Conservation (phyloP, 305 asterid genomes). For the Striga hermonthica region DNA sequence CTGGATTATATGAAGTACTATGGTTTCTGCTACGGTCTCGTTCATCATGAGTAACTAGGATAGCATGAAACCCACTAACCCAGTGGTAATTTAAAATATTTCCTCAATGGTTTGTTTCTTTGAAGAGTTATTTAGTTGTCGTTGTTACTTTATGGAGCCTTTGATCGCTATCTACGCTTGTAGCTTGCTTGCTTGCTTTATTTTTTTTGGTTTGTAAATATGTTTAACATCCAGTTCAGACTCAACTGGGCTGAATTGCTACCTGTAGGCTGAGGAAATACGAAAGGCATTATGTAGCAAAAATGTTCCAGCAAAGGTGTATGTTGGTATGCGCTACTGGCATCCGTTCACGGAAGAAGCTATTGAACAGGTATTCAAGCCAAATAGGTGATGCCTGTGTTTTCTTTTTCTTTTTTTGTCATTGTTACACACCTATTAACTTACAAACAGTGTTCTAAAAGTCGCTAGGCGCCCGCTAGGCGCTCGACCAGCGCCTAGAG, state of each 20-base stretch:
- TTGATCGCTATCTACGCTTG: conserved; percentile 18
- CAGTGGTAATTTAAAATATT: conserved; percentile 3
- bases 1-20: neutral
- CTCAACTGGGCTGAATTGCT: conserved; percentile 32
- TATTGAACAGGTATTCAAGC: conserved; percentile 66
- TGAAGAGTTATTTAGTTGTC: conserved; percentile 14
- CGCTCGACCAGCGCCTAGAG: too few species aligned
- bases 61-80: conserved; percentile 15
- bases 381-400: conserved; percentile 8
- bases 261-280: conserved; percentile 78
- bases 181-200: conserved; percentile 4
- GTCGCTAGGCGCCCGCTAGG: too few species aligned
- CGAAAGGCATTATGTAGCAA: conserved; percentile 69
- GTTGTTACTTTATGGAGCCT: conserved; percentile 2
- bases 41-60: conserved; percentile 14
- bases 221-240: conserved; percentile 25
- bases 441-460: too few species aligned
- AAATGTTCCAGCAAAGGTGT: conserved; percentile 87
- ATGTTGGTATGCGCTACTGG: conserved; percentile 99
- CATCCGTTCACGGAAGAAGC: conserved; percentile 99
- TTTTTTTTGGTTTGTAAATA: conserved; percentile 6
- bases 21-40: conserved; percentile 22
- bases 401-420: neutral
- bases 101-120: conserved; percentile 8
- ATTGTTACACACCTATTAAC: conserved; percentile 10